Base-by-base conservation (phyloP, 2,329 filamentous ascomycete genomes). In the Cadophora gregata region DNA sequence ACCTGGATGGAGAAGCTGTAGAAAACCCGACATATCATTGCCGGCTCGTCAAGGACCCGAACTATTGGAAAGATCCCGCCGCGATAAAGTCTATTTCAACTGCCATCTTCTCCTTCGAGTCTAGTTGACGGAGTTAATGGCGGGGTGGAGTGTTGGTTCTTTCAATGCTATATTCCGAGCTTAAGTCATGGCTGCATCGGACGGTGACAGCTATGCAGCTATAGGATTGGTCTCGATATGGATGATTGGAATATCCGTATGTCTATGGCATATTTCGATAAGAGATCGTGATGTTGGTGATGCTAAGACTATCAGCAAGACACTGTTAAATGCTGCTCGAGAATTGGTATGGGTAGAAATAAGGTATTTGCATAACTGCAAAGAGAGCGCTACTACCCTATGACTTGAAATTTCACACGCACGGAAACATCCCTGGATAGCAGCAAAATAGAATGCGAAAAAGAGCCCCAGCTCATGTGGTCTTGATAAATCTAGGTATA, bases 41-140 rank as follows among this genome's bases (percentile, higher is more conserved):
- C 21, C 59, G 59, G 59, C 59, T 62, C 45, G 21, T 51, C 29
- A 51, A 25, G 24, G 45, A 38, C 45, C 45, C 59, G 59, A 25
- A 62, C 29, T 53, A 53, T 33, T 62, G 42, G 59, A n/a, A 38
- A 6, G 25, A 45, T 60, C 38, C 38, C 58, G 36, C 19, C 31
- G 25, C 14, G 38, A 38, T 38, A 27, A 12, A 38, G 29, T 36
- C 10, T 38, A 38, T 62, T 19, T n/a, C 47, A 51, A 51, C n/a
- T 50, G 45, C 38, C 29, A 33, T 31, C 42, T 6, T 16, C 61
- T 56, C 31, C 7, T 27, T 63, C 10, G 33, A 56, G 61, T 31
- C 12, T 62, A 62, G 59, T 7, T n/a, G 45, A 14, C 27, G 59
- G 36, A n/a, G n/a, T n/a, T 27, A 51, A 33, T 29, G 38, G 45